phyloP scores from a whole-genome alignment of 2,329 filamentous ascomycete species.

The Pleomassaria siparia region DNA sequence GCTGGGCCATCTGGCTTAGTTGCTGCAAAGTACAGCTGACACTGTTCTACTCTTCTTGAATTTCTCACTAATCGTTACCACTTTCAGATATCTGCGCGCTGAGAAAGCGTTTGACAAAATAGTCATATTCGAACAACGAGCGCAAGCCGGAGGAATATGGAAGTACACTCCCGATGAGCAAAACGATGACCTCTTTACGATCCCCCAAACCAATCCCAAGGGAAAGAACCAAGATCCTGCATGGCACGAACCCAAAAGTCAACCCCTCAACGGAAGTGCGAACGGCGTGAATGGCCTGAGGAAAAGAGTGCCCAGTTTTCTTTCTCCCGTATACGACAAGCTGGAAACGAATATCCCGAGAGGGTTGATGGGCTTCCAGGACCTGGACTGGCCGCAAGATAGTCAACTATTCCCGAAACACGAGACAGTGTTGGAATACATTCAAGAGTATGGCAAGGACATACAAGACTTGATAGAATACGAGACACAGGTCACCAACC shows the following conservation, averaged over 20 bases:
- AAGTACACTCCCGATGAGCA: slow-evolving; percentile 64
- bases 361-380: slow-evolving; percentile 76
- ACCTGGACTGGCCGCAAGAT: slow-evolving; percentile 64
- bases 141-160: slow-evolving; percentile 80
- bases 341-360: slow-evolving; percentile 88
- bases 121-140: slow-evolving; percentile 79
- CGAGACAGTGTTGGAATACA: slow-evolving; percentile 70
- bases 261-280: background rate
- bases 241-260: slow-evolving; percentile 37
- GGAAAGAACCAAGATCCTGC: slow-evolving; percentile 65
- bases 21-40: slow-evolving; percentile 64
- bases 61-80: background rate
- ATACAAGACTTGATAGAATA: slow-evolving; percentile 69
- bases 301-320: slow-evolving; percentile 59
- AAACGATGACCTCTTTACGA: slow-evolving; percentile 47
- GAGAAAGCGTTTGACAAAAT: slow-evolving; percentile 71
- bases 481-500: slow-evolving; percentile 66
- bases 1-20: slow-evolving; percentile 79
- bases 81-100: slow-evolving; percentile 65
- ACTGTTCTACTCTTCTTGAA: background rate
- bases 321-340: slow-evolving; percentile 80
- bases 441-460: slow-evolving; percentile 70
- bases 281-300: slow-evolving; percentile 1
- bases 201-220: slow-evolving; percentile 70
- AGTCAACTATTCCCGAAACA: slow-evolving; percentile 75